Percentiles rank a stretch among this genome's conserved stretches.
Conservation (phyloP, 805 yeast genomes). For the Candida methanosorbosa region DNA sequence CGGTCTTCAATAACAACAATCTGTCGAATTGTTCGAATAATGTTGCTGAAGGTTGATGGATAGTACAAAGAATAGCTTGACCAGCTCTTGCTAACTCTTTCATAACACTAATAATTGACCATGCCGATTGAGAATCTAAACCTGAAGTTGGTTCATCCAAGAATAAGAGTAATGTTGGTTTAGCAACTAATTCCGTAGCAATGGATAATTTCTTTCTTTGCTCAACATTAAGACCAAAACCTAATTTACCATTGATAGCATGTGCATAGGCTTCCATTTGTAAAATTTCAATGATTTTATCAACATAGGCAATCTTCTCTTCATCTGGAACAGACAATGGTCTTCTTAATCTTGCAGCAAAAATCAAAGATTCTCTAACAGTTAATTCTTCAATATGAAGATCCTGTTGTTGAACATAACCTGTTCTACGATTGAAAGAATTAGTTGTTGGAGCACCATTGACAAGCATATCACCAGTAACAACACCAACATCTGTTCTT, state of each 20-base stretch:
- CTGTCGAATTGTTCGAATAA: constrained; percentile 36
- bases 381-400: constrained; percentile 41
- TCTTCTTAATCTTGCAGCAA: constrained; percentile 42
- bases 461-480: constrained; percentile 49
- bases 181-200: constrained; percentile 48
- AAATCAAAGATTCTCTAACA: constrained; percentile 40
- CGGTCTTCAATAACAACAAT: constrained; percentile 35
- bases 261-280: constrained; percentile 39
- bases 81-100: constrained; percentile 42
- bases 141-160: constrained; percentile 59
- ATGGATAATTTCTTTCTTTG: constrained; percentile 46
- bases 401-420: constrained; percentile 52
- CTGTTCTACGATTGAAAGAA: constrained; percentile 45
- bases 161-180: constrained; percentile 42
- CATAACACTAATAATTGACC: constrained; percentile 47
- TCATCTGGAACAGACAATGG: constrained; percentile 28
- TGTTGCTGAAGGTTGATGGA: constrained; percentile 41
- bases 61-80: constrained; percentile 52
- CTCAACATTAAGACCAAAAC: constrained; percentile 45
- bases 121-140: constrained; percentile 49
- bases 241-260: constrained; percentile 38
- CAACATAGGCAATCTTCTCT: constrained; percentile 37
- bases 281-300: constrained; percentile 29
- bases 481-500: constrained; percentile 41
- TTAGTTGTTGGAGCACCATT: constrained; percentile 40